Evolutionary conservation across 2,329 filamentous ascomycete species (phyloP).

Genomic region (Apiospora marii): DNA sequence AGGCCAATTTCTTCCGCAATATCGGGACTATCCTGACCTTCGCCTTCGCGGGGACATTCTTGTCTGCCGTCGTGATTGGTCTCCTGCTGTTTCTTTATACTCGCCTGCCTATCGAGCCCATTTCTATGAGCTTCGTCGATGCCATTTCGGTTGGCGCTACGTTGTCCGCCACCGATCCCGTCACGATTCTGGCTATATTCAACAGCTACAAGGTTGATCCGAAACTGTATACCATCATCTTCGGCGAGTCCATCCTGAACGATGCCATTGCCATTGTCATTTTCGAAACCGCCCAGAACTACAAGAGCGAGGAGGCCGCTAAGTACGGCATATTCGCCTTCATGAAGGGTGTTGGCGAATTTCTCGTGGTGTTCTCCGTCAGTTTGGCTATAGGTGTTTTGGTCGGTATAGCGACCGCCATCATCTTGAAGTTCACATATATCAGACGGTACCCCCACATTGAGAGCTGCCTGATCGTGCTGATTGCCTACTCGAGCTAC

Average conservation of each 20-base stretch:
- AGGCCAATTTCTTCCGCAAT: constrained; percentile 98
- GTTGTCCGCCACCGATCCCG: constrained; percentile 93
- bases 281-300: constrained; percentile 96
- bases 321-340: constrained; percentile 81
- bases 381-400: constrained; percentile 88
- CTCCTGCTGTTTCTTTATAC: constrained; percentile 90
- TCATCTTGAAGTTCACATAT: constrained; percentile 93
- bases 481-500: constrained; percentile 96
- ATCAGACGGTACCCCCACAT: constrained; percentile 93
- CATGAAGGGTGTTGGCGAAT: constrained; percentile 91
- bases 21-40: constrained; percentile 98
- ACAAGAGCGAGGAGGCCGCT: constrained; percentile 77
- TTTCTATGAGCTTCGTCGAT: constrained; percentile 91
- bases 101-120: constrained; percentile 81
- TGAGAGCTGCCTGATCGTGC: constrained; percentile 90
- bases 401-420: constrained; percentile 85
- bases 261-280: constrained; percentile 98
- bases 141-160: constrained; percentile 97
- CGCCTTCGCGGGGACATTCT: constrained; percentile 95
- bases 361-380: constrained; percentile 95
- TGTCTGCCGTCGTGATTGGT: constrained; percentile 94
- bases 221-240: constrained; percentile 98
- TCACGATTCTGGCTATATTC: constrained; percentile 98
- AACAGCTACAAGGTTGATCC: constrained; percentile 99
- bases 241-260: constrained; percentile 97